Evolutionary conservation across 257 asterid genomes (phyloP), one percentile per base, ranked within the genome.

Genomic region (Penstemon davidsonii): DNA sequence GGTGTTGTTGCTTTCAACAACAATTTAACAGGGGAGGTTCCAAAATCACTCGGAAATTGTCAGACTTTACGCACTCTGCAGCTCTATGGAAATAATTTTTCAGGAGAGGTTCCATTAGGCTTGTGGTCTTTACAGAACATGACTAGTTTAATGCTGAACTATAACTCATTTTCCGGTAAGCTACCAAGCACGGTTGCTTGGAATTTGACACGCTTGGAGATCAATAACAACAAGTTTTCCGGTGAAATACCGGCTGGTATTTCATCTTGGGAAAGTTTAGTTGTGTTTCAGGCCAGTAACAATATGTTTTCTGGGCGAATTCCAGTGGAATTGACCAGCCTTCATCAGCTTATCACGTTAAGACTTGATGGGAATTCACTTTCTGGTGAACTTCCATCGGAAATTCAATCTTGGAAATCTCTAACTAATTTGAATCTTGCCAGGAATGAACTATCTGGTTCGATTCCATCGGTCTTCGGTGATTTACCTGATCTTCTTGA

Each of bases 401-500:
- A 78, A 43, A 84, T 92, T 3, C 36, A 74, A 3, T 92, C 98
- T 1, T 92, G 98, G 98, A 62, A 56, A 7, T 89, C 96, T 50
- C 83, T 92, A 40, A 66, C 69, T 19, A 55, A 53, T 3, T 64
- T 92, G 80, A 78, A 81, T 59, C 82, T 92, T 39, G 75, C 96
- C 0, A 67, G 92, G 64, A 92, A 92, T 66, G 15, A 75, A 37
- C 74, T 92, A 38, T 79, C 86, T 3, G 98, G 98, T 42, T 68
- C 77, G 0, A 87, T 92, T 52, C 96, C 98, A 4, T 41, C 69
- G 2, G 66, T 5, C 1, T 67, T 92, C 6, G 80, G 82, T 53
- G 75, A 82, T 5, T 80, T 92, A 71, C 91, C 92, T 5, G 79
- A 72, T 55, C 92, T 92, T 62, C 84, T 84, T 52, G 81, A 84